Evolutionary conservation across 345 rosid species (phyloP).

Genomic region (Rubroshorea leprosula): DNA sequence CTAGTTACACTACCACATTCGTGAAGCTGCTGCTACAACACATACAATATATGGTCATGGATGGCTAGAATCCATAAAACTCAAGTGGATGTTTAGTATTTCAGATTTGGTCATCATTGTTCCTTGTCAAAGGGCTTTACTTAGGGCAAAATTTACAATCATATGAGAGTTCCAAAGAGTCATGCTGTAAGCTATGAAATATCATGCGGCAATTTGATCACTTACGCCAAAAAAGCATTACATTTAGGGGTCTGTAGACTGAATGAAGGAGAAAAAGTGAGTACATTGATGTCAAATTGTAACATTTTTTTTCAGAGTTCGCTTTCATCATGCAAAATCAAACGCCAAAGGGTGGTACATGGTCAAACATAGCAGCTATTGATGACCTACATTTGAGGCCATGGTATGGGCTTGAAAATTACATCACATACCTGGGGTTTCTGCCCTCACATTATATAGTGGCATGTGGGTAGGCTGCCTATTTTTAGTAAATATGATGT

Average conservation of each 20-base stretch:
- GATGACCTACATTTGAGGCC: too few species aligned
- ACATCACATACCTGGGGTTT: constrained; percentile 21
- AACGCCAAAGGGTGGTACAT: not conserved
- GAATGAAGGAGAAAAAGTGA: not conserved
- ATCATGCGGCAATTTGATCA: too few species aligned
- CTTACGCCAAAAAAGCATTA: too few species aligned
- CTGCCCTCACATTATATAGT: constrained; percentile 11
- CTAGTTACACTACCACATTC: too few species aligned
- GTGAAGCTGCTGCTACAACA: too few species aligned
- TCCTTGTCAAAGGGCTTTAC: not conserved
- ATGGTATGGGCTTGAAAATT: constrained; percentile 23
- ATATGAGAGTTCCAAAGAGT: not conserved
- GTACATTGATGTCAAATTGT: constrained; percentile 18
- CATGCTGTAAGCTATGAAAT: not conserved
- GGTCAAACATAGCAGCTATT: constrained; percentile 46
- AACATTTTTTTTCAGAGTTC: not conserved
- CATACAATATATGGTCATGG: too few species aligned
- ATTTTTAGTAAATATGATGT: constrained; percentile 23
- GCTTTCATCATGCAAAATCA: constrained; percentile 1
- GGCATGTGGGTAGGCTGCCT: constrained; percentile 25
- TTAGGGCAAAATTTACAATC: not conserved
- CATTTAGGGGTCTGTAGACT: constrained; percentile 13
- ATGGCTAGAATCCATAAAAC: too few species aligned
- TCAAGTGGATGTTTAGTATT: too few species aligned
- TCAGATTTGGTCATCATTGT: too few species aligned